These are phyloP conservation scores for Oryza officinalis DNA, from an alignment of 176 grass and related monocot genomes.

Conservation along the genomic window DNA sequence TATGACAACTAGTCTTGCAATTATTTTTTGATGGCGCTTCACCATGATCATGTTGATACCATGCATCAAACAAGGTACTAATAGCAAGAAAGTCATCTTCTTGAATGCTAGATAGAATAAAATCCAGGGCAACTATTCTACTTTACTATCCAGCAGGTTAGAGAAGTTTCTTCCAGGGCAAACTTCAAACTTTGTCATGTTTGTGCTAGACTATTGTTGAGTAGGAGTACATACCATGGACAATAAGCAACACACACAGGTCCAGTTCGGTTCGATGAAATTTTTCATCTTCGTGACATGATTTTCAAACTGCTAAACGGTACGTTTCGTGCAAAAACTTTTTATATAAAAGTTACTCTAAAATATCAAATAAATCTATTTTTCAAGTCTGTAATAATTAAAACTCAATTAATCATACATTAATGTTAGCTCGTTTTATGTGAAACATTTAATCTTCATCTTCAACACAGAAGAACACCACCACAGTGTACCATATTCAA, in stretches of 20 bases:
- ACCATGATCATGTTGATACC: neutral
- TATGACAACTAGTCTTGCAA: constrained; percentile 4
- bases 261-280: no score
- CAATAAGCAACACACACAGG: neutral
- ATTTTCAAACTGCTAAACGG: no score
- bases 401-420: no score
- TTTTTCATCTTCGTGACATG: no score
- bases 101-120: neutral
- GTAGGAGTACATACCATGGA: neutral
- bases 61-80: neutral
- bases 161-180: neutral
- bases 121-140: neutral
- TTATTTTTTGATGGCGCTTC: constrained; percentile 16
- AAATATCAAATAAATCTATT: no score
- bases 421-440: no score
- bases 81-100: neutral
- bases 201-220: neutral
- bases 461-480: no score
- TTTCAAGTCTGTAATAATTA: no score
- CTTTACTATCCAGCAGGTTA: neutral
- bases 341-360: no score
- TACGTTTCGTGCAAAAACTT: no score
- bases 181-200: neutral
- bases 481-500: neutral
- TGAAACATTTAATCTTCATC: no score